These are phyloP conservation scores for Peronospora belbahrii DNA, from an alignment of 352 stramenopile genomes.

Conservation along the genomic window DNA sequence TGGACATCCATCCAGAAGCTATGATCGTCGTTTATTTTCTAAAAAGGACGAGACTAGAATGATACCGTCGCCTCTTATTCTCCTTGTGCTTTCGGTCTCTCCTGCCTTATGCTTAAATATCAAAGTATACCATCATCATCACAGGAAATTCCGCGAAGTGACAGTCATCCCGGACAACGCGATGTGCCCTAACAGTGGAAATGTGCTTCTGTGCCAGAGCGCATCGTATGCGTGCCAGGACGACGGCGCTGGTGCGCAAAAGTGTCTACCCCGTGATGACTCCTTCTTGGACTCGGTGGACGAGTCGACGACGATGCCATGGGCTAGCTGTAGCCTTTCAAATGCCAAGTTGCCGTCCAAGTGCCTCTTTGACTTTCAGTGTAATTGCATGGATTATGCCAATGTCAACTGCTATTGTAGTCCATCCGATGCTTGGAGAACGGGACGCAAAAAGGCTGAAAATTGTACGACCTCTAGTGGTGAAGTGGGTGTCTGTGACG, in stretches of 20 bases:
- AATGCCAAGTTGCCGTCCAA: constrained; percentile 35
- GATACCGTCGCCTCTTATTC: constrained; percentile 13
- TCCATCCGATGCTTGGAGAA: constrained; percentile 40
- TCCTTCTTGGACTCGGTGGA: constrained; percentile 40
- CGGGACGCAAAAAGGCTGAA: constrained; percentile 20
- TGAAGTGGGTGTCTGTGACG: constrained; percentile 25
- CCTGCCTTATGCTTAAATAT: constrained; percentile 1
- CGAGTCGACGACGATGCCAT: constrained; percentile 31
- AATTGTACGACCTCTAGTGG: constrained; percentile 34
- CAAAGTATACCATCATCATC: constrained; percentile 22
- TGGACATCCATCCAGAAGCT: too few species aligned
- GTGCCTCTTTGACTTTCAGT: constrained; percentile 43
- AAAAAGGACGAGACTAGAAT: too few species aligned
- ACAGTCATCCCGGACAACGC: constrained; percentile 35
- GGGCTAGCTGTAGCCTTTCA: constrained; percentile 26
- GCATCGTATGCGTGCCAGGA: constrained; percentile 38
- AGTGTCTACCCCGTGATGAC: constrained; percentile 31
- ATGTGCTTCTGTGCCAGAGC: constrained; percentile 34
- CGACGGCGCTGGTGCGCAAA: constrained; percentile 24
- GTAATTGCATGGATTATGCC: constrained; percentile 33
- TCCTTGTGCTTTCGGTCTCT: constrained; percentile 13
- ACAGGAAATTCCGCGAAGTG: constrained; percentile 46
- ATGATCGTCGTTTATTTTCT: too few species aligned
- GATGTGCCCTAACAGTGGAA: constrained; percentile 36
- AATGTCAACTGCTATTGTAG: constrained; percentile 43